phyloP scores from a whole-genome alignment of 306 rosid species.

The peach (Prunus persica) region Prunus_persica_NCBIv2 NC_034011.1:17995501-17996000 shows the following conservation, averaged over 20 bases:
- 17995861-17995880: not conserved
- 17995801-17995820: not conserved
- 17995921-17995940: not conserved
- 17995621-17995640: constrained; percentile 75
- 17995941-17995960: not conserved
- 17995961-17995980: not conserved
- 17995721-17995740: not conserved
- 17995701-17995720: constrained; percentile 6
- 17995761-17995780: not conserved
- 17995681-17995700: constrained; percentile 11
- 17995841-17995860: not conserved
- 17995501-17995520: constrained; percentile 57
- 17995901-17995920: not conserved
- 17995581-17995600: constrained; percentile 58
- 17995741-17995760: not conserved
- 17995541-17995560: constrained; percentile 58
- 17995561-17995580: constrained; percentile 41
- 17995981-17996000: constrained; percentile 12
- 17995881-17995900: not conserved
- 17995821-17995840: not conserved
- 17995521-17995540: constrained; percentile 50
- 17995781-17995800: not conserved
- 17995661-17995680: constrained; percentile 40
- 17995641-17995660: constrained; percentile 81
- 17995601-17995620: constrained; percentile 93